These are phyloP conservation scores for Phialophora verrucosa DNA, from an alignment of 2,329 filamentous ascomycete species.

Conservation along the genomic window DNA sequence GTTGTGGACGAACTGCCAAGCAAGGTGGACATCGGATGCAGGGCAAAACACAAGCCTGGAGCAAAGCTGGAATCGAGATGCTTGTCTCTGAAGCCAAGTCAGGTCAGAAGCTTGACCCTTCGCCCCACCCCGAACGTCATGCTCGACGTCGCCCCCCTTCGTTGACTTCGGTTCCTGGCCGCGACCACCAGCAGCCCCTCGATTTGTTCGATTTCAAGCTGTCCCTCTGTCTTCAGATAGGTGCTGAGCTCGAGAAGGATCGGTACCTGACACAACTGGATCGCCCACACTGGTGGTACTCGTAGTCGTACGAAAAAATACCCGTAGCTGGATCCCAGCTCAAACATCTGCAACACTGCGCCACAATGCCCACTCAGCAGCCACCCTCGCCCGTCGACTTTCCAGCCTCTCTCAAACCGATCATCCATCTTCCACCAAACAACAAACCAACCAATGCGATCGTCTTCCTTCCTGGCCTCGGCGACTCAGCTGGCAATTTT, in stretches of 20 bases:
- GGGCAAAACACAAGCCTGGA: background rate
- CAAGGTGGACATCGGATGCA: background rate
- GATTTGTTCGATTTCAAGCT: conserved; percentile 8
- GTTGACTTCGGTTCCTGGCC: conserved; percentile 12
- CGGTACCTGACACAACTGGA: background rate
- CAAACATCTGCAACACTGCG: conserved; percentile 9
- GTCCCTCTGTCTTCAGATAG: background rate
- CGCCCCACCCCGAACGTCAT: background rate
- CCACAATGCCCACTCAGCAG: conserved; percentile 26
- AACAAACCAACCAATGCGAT: conserved; percentile 62
- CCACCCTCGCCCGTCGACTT: conserved; percentile 49
- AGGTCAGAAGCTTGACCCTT: conserved; percentile 7
- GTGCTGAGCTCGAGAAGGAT: background rate
- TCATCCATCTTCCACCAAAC: conserved; percentile 48
- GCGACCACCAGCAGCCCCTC: background rate
- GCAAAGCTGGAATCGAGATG: background rate
- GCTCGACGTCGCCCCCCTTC: background rate
- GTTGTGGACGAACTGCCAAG: background rate
- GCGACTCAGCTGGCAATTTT: conserved; percentile 74
- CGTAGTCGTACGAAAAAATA: too few relatives aligned
- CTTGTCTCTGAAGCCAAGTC: conserved; percentile 20
- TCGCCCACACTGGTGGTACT: background rate
- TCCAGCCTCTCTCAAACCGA: conserved; percentile 49
- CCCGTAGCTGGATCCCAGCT: conserved; percentile 2
- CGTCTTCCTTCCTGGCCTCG: conserved; percentile 82